A percentile compares a stretch with the other conserved stretches of the same genome.
These are phyloP conservation scores for Salix udensis DNA, from an alignment of 345 rosid species.

Conservation along the genomic window DNA sequence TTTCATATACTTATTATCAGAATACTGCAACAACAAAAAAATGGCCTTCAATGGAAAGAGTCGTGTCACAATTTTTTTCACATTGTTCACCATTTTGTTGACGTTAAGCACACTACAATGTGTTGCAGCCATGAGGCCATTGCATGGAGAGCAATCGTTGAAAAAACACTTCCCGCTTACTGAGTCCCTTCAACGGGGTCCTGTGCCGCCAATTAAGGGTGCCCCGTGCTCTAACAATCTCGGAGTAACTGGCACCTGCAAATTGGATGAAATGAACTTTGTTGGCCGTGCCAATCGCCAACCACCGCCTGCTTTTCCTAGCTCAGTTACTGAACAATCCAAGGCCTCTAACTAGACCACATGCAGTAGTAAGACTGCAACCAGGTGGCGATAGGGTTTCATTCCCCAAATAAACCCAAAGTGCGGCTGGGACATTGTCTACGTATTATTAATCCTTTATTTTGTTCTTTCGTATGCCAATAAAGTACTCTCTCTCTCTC, in stretches of 20 bases:
- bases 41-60: not conserved
- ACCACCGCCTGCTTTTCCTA: not conserved
- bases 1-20: not conserved
- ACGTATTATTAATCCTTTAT: too few species aligned
- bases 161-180: constrained; percentile 1
- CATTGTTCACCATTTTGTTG: constrained; percentile 3
- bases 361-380: not conserved
- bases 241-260: constrained; percentile 1
- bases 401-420: not conserved
- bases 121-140: constrained; percentile 23
- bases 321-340: not conserved
- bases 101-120: not conserved
- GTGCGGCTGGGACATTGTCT: too few species aligned
- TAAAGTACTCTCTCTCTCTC: not conserved
- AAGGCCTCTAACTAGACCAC: not conserved
- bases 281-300: constrained; percentile 24
- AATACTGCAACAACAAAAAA: not conserved
- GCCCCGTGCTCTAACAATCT: constrained; percentile 24
- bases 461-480: not conserved
- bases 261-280: constrained; percentile 17
- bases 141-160: constrained; percentile 7
- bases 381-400: not conserved
- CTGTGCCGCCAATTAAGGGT: constrained; percentile 6
- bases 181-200: constrained; percentile 21
- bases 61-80: not conserved